Conservation (phyloP, 306 rosid species). For the Betula pendula region DNA sequence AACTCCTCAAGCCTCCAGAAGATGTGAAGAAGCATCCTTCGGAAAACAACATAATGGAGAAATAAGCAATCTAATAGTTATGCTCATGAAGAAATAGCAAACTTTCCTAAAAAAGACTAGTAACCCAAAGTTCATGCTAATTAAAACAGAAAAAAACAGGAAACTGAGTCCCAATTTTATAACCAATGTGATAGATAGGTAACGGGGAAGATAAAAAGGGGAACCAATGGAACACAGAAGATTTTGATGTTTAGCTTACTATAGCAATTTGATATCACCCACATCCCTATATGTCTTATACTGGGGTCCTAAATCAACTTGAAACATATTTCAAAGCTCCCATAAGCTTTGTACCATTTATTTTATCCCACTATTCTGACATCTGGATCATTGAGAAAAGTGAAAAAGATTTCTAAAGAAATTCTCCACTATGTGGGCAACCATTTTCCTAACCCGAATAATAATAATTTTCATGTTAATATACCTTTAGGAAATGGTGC, state of each 20-base stretch:
- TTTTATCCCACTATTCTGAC: not conserved
- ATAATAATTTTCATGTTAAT: not conserved
- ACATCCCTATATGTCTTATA: not conserved
- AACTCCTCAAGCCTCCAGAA: constrained; percentile 88
- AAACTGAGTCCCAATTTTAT: not conserved
- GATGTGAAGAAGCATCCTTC: constrained; percentile 88
- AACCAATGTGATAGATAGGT: not conserved
- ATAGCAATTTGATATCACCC: not conserved
- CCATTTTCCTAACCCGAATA: not conserved
- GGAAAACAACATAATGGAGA: constrained; percentile 17
- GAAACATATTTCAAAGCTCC: not conserved
- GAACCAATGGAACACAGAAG: too few species aligned
- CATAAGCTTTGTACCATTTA: not conserved
- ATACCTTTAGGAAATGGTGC: constrained; percentile 98
- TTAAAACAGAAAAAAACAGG: not conserved
- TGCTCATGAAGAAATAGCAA: not conserved
- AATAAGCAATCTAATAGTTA: constrained; percentile 16
- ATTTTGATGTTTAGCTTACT: not conserved
- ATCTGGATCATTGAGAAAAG: not conserved
- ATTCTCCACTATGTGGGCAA: not conserved
- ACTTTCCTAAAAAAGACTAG: not conserved
- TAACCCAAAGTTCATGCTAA: not conserved
- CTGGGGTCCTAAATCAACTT: not conserved
- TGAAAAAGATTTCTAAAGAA: not conserved
- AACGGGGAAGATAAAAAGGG: not conserved